Base-by-base conservation (phyloP, 768 basidiomycete species). In the Filobasidium floriforme region DNA sequence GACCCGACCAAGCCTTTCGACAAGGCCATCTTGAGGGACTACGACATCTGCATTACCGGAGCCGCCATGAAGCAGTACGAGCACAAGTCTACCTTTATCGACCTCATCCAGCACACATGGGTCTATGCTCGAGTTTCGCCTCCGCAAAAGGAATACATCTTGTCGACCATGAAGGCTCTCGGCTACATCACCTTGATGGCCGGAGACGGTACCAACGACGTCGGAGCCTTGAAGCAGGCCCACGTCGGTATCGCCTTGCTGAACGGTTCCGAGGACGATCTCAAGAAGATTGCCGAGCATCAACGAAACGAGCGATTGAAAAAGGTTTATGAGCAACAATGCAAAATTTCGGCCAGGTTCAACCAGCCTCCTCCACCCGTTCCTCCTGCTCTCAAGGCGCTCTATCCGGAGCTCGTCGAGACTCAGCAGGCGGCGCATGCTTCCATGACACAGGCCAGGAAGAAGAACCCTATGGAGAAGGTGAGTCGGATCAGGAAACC, bases 61-160 rank as follows among this genome's bases (percentile, higher is more conserved):
- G 85, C 88, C 18, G 96, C 96, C 5, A 84, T 99, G 80, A 89
- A 88, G 76, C 91, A 92, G 72, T 92, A 85, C 79, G 86, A 88
- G 71, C 80, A 80, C 15, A 83, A 87, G 7, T 81, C 82, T n/a
- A 70, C 74, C 46, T 92, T 88, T 88, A 84, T 84, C 60, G 82
- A 85, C 67, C 87, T 99, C 55, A 89, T 96, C 1, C 90, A 92
- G 72, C 87, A 96, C 74, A 92, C 92, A 0, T 98, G 92, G 91
- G 94, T 99, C 60, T 99, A 99, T 71, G 96, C 96, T 28, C 91
- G 94, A 40, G 94, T 98, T 18, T 94, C 94, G 12, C 96, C 96
- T 1, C 80, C 85, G 0, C 96, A 98, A 77, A 99, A 99, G 80
- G 96, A 99, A 78, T 85, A 85, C 77, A 98, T 99, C 79, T 84